phyloP scores from a whole-genome alignment of 176 grass and related monocot species.

The maize (Zea mays) region DNA sequence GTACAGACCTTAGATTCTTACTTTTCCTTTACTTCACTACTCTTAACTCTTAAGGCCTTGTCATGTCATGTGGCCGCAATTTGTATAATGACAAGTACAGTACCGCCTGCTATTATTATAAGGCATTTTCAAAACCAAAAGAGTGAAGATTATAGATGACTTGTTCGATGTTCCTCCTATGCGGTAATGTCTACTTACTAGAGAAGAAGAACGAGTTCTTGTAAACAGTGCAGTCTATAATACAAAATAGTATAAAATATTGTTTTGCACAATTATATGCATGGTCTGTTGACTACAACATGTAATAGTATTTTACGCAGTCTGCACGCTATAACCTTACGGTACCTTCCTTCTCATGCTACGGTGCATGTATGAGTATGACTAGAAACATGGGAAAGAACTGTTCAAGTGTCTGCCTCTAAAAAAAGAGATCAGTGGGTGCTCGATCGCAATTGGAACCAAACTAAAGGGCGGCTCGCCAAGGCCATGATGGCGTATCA shows the following conservation, averaged over 20 bases:
- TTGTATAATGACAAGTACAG: not conserved
- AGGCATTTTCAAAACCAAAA: not conserved
- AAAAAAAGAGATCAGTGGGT: not conserved
- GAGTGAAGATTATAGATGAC: not conserved
- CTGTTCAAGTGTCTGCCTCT: not conserved
- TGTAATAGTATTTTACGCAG: too few relatives aligned
- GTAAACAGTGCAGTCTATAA: too few relatives aligned
- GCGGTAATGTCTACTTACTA: not conserved
- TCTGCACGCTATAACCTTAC: not conserved
- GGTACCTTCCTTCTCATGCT: not conserved
- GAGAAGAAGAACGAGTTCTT: too few relatives aligned
- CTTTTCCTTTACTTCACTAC: conserved; percentile 8
- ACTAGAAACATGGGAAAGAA: conserved; percentile 2
- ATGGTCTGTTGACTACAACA: too few relatives aligned
- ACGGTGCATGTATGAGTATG: not conserved
- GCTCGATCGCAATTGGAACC: conserved; percentile 16
- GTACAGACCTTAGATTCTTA: conserved; percentile 1
- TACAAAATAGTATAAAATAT: too few relatives aligned
- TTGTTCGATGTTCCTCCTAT: not conserved
- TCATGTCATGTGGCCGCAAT: not conserved
- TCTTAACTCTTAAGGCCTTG: not conserved
- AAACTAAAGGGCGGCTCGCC: not conserved
- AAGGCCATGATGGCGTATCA: conserved; percentile 24
- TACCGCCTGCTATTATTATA: not conserved
- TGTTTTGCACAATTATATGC: too few relatives aligned